Base-by-base conservation (phyloP, 1,139 yeast genomes). In the Lodderomyces pseudojiufengensis region DNA sequence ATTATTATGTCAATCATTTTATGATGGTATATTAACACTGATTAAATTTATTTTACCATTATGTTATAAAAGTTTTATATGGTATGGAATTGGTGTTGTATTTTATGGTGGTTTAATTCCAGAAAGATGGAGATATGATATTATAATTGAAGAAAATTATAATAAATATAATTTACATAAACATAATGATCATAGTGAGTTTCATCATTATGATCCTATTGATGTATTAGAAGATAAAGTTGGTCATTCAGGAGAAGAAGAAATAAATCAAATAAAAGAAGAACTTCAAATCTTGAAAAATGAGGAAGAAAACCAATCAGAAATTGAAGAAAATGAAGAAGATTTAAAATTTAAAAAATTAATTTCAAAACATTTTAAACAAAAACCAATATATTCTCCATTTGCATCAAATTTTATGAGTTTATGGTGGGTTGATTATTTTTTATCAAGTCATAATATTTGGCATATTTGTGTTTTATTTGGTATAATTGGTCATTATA, bases 401-500 rank as follows among this genome's bases (percentile, higher is more conserved):
- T 63, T 67, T 45, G 57, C 59, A 29, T 54, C 58, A 24, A 78
- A 63, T 46, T 80, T 80, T 58, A 63, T 67, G 50, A 83, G 85
- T 22, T 70, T 80, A 52, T 92, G 83, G 94, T 88, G 95, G 92
- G 82, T 81, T 8, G 94, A 84, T 50, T 84, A 83, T 55, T 59
- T 73, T 21, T 69, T 80, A 42, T 73, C 79, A 25, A 86, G 96
- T 34, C 98, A 92, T 59, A 88, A 87, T 52, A 65, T 92, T 24
- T 92, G 98, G 98, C 98, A 92, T 60, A 58, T 87, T 12, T 86
- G 85, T 54, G 98, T 92, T 29, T 76, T 92, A 26, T 72, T 84
- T 26, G 98, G 98, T 2, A 78, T 88, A 16, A 62, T 85, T 40
- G 95, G 94, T 26, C 97, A 90, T 59, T 92, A 90, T 57, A 65